phyloP scores from a whole-genome alignment of 441 rosid species.

The Francoa sonchifolia region DNA sequence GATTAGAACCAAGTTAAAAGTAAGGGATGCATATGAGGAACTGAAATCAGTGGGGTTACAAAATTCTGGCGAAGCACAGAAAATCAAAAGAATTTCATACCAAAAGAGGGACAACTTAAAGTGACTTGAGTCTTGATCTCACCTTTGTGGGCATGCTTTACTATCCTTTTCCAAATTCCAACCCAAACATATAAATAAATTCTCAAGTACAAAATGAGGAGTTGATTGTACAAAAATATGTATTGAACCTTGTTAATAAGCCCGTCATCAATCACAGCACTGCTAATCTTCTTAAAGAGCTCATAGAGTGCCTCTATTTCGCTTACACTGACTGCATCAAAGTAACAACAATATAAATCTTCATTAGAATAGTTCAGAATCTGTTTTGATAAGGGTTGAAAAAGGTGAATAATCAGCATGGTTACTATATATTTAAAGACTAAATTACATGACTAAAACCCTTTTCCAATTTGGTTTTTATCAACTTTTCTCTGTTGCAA shows the following conservation, averaged over 20 bases:
- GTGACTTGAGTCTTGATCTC: too few species aligned
- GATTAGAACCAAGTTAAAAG: neutral
- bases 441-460: too few species aligned
- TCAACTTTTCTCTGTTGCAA: too few species aligned
- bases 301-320: constrained; percentile 95
- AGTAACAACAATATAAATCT: constrained; percentile 9
- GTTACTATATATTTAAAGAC: too few species aligned
- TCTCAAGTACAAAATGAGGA: neutral
- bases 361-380: constrained; percentile 8
- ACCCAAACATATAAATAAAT: neutral
- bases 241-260: constrained; percentile 69
- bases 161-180: too few species aligned
- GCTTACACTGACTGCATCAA: constrained; percentile 82
- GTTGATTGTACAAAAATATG: neutral
- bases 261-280: constrained; percentile 95
- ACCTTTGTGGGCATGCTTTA: too few species aligned
- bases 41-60: too few species aligned
- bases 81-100: too few species aligned
- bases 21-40: neutral
- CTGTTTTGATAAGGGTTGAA: neutral
- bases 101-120: too few species aligned
- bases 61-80: too few species aligned
- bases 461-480: too few species aligned
- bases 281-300: constrained; percentile 95
- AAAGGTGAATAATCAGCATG: neutral